Conservation (phyloP, 2,329 filamentous ascomycete genomes). For the Exophiala viscosa region DNA sequence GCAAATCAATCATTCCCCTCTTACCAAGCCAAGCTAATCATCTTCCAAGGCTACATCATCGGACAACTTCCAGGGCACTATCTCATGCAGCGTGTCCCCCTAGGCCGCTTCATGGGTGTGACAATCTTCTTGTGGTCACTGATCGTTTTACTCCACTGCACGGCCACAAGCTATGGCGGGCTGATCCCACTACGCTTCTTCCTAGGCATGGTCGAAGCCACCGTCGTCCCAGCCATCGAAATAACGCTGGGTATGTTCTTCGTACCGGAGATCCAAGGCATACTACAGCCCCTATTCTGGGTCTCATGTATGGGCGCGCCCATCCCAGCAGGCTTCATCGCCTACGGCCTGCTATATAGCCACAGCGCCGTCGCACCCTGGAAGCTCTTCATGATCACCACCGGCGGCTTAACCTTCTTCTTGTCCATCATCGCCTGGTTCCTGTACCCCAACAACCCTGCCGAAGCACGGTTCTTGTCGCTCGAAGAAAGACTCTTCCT, state of each 20-base stretch:
- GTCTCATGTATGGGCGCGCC: slow-evolving; percentile 40
- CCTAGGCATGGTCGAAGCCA: slow-evolving; percentile 55
- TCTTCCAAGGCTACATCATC: slow-evolving; percentile 35
- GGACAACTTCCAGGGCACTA: slow-evolving; percentile 41
- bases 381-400: slow-evolving; percentile 42
- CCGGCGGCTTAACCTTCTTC: slow-evolving; percentile 36
- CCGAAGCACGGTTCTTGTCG: slow-evolving; percentile 34
- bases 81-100: slow-evolving; percentile 39
- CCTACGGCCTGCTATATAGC: slow-evolving; percentile 42
- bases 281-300: slow-evolving; percentile 36
- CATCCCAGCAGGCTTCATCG: slow-evolving; percentile 39
- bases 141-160: slow-evolving; percentile 39
- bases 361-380: slow-evolving; percentile 28
- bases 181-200: slow-evolving; percentile 52
- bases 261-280: slow-evolving; percentile 37
- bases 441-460: slow-evolving; percentile 34
- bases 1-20: slow-evolving; percentile 19
- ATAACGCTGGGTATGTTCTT: slow-evolving; percentile 42
- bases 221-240: slow-evolving; percentile 51
- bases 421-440: slow-evolving; percentile 23
- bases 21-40: neutral
- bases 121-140: slow-evolving; percentile 35
- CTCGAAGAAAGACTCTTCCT: slow-evolving; percentile 34
- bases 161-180: slow-evolving; percentile 41
- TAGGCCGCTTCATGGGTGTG: slow-evolving; percentile 36